Base-by-base conservation (phyloP, 345 rosid species). In the Dipteronia dyeriana region DNA sequence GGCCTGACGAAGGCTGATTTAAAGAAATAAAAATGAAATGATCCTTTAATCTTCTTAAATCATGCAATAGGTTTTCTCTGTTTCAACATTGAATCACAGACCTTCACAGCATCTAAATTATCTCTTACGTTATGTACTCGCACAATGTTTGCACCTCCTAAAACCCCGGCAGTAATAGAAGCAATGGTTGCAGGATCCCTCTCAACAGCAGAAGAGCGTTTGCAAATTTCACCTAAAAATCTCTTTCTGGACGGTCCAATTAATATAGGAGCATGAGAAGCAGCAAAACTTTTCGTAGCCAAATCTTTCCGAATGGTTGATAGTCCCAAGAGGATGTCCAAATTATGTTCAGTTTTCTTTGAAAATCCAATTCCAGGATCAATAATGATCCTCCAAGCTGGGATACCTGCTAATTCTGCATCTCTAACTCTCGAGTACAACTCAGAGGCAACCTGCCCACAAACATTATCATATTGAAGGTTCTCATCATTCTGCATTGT, bases 291-390 rank as follows among this genome's bases (percentile, higher is more conserved):
- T 77, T 79, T 89, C 87, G 79, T 88, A 19, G 88, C 97, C 72
- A 94, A 83, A 80, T 94, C 91, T 64, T 83, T 82, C 31, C 91
- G 79, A 54, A 96, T 81, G 72, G 81, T 74, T 5, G 95, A 91
- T 7, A 94, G 81, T 2, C 92, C 89, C 54, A 20, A 73, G 6
- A 96, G 91, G 45, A 96, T 82, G 78, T 92, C 94, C 80, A 96
- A 70, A 82, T 91, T 94, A 4, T 96, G 90, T 75, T 87, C 85
- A 3, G 88, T 81, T 13, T 79, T 86, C 89, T 96, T 96, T 23
- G 98, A 96, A 72, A 96, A 96, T 63, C 99, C 98, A 45, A 96
- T 79, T 76, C 98, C 98, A 14, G 97, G 97, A 82, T 94, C 97
- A 20, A 87, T 80, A 57, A 96, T 88, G 73, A 96, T 86, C 82